phyloP scores from a whole-genome alignment of 345 rosid genomes.

The Dovyalis caffra region DNA sequence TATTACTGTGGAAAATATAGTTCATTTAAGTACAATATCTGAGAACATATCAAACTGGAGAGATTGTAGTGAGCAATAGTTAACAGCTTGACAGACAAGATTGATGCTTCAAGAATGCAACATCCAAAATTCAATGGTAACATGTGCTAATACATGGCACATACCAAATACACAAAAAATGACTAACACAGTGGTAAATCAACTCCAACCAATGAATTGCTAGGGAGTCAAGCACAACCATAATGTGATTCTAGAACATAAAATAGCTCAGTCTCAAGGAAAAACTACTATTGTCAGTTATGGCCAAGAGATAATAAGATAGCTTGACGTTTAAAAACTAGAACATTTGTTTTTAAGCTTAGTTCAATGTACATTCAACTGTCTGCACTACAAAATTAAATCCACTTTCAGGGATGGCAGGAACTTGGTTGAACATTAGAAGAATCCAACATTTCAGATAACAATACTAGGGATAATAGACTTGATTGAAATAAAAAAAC shows the following conservation, averaged over 20 bases:
- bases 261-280: neutral
- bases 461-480: neutral
- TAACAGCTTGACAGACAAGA: neutral
- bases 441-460: neutral
- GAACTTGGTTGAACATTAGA: neutral
- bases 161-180: neutral
- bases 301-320: neutral
- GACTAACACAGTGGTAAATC: neutral
- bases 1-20: neutral
- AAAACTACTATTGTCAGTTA: neutral
- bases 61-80: neutral
- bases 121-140: neutral
- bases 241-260: neutral
- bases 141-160: neutral
- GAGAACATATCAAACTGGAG: neutral
- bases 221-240: neutral
- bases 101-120: neutral
- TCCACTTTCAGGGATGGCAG: neutral
- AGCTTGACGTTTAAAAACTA: neutral
- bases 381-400: neutral
- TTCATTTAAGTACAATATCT: neutral
- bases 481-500: neutral
- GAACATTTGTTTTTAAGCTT: neutral
- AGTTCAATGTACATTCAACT: neutral
- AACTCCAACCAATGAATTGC: neutral